Base-by-base conservation (phyloP, 805 yeast species). In the Cyberlindnera mrakii region DNA sequence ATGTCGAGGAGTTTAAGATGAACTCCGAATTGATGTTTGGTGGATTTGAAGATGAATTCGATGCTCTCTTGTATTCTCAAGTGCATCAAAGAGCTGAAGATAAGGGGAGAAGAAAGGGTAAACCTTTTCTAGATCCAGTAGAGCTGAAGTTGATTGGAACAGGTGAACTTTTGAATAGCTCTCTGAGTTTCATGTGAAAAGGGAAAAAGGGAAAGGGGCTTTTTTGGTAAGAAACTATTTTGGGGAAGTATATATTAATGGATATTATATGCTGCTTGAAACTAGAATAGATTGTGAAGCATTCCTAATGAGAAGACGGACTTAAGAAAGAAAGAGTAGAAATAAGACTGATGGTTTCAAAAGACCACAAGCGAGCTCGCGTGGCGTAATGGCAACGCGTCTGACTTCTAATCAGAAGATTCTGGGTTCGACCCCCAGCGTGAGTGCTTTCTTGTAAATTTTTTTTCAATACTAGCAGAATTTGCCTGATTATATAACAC, bases 351-450 rank as follows among this genome's bases (percentile, higher is more conserved):
- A n/a, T n/a, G n/a, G n/a, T n/a, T n/a, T n/a, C n/a, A n/a, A n/a
- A n/a, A n/a, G n/a, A 19, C 27, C 34, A 37, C 35, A 37, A 19
- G 40, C 20, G 43, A 61, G 74, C 74, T 69, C 66, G 72, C 68
- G 71, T 69, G 74, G 74, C 74, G 74, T 69, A 69, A 69, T 69
- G 74, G 74, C 74, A 69, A 69, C 74, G 74, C 74, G 74, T 69
- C 73, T 69, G 74, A 69, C 74, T 69, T 69, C 74, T 46, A 69
- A 69, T 69, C 74, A 69, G 73, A 68, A 69, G 74, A 69, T 69
- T 69, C 71, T 66, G 74, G 74, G 74, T 69, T 69, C 74, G 74
- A 69, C 74, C 74, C 74, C 74, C 74, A 65, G 71, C 70, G 67
- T 68, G 73, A 69, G 74, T 67, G 72, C 64, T 60, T 59, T 47